Evolutionary conservation across 2,329 filamentous ascomycete species (phyloP).

Genomic region (Beauveria sp.): DNA sequence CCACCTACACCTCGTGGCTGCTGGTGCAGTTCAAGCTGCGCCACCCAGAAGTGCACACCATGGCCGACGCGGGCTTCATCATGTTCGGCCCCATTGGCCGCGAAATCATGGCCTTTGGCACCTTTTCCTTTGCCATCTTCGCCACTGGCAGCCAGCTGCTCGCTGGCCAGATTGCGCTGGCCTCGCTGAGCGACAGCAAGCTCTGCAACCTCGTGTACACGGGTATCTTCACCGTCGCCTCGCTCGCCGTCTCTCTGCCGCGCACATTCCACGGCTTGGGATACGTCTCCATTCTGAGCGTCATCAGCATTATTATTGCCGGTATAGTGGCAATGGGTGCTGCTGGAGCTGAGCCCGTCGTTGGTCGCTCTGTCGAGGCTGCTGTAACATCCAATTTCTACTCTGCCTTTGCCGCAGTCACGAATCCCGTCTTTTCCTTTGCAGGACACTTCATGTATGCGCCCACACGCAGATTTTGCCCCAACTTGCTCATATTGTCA

Average conservation of each 20-base stretch:
- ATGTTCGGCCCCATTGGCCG: slow-evolving; percentile 45
- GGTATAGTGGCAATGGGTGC: slow-evolving; percentile 44
- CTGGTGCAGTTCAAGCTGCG: slow-evolving; percentile 45
- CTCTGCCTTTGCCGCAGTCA: slow-evolving; percentile 25
- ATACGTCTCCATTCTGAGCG: slow-evolving; percentile 37
- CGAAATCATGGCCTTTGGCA: slow-evolving; percentile 41
- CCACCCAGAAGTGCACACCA: slow-evolving; percentile 48
- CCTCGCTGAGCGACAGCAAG: slow-evolving; percentile 34
- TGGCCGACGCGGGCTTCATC: slow-evolving; percentile 47
- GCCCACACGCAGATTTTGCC: too few species aligned
- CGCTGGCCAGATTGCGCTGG: slow-evolving; percentile 42
- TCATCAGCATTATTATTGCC: slow-evolving; percentile 40
- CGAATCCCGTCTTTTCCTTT: slow-evolving; percentile 45
- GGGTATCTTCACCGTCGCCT: slow-evolving; percentile 41
- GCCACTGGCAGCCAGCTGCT: slow-evolving; percentile 43
- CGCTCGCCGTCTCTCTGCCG: slow-evolving; percentile 38
- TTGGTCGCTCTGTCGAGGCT: slow-evolving; percentile 29
- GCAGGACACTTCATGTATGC: slow-evolving; percentile 41
- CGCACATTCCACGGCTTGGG: slow-evolving; percentile 41
- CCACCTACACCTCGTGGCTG: slow-evolving; percentile 41
- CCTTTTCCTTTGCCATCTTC: slow-evolving; percentile 44
- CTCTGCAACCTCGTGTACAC: slow-evolving; percentile 43
- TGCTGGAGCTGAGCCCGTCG: slow-evolving; percentile 34
- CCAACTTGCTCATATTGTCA: not conserved
- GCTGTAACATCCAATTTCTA: slow-evolving; percentile 24